Evolutionary conservation across 2,329 filamentous ascomycete genomes (phyloP), one percentile per base, ranked within the genome.

Genomic region (Chaetomium sp.): DNA sequence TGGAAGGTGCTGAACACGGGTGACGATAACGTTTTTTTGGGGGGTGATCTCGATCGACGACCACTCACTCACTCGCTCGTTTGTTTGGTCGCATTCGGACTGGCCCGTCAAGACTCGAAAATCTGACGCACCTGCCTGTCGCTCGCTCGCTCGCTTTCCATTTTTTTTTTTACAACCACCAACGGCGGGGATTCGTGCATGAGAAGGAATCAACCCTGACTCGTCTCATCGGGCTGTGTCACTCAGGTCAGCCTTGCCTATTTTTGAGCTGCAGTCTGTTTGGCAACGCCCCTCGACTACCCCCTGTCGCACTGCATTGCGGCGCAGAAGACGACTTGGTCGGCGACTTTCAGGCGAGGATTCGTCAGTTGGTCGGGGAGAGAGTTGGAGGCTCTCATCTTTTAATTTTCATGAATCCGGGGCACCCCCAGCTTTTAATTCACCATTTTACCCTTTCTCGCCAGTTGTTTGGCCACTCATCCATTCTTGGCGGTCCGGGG

Each of bases 101-200:
- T 42, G 25, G 25, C 19, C 51, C n/a, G 12, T 45, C 51, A 47
- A 31, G 57, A 53, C 31, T 55, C 27, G 38, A 56, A 53, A 29
- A 25, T 50, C 31, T 9, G 16, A 56, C 51, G 60, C 60, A 63
- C 60, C 60, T 63, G 51, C 54, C 45, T 54, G 60, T 57, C 60
- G 33, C 33, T 57, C 60, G 54, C 23, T 62, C 16, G 29, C 42
- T 33, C 21, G 8, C 49, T 29, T 27, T 7, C 45, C 19, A 47
- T 21, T 21, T 27, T 42, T 29, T 57, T 16, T 19, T 33, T 9
- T 10, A 29, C 12, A 38, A 38, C 12, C 4, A 13, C 35, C 21
- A 29, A n/a, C n/a, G 25, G 38, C 21, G 42, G 25, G 35, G 45
- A 57, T 9, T 19, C 38, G 12, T 60, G 49, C 47, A 53, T 27